Evolutionary conservation across 495 filamentous ascomycete genomes (phyloP).

Genomic region (Penicillium psychrofluorescens): DNA sequence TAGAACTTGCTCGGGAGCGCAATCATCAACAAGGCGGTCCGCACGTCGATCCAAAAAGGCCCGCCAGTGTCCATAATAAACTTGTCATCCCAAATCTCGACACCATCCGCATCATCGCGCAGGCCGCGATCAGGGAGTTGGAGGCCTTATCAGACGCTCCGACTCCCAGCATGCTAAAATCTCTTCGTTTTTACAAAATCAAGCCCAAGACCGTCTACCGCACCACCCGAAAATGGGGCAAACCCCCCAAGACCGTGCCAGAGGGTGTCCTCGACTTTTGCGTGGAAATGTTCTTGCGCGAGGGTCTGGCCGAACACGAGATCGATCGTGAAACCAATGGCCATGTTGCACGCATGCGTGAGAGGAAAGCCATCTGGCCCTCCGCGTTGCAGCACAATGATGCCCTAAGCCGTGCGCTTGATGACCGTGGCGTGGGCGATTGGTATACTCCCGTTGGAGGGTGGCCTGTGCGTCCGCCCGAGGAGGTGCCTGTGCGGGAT

Average conservation of each 20-base stretch:
- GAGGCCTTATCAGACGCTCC: not conserved
- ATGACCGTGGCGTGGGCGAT: no score
- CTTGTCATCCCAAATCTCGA: slow-evolving; percentile 27
- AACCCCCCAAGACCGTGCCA: slow-evolving; percentile 6
- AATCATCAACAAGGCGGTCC: slow-evolving; percentile 17
- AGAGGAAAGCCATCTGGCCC: no score
- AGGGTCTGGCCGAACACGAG: slow-evolving; percentile 20
- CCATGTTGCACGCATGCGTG: slow-evolving; percentile 15
- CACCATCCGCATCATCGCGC: slow-evolving; percentile 35
- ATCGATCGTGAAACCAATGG: slow-evolving; percentile 31
- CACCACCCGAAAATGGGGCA: not conserved
- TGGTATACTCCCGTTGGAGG: no score
- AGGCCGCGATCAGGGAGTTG: slow-evolving; percentile 28
- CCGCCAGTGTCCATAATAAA: slow-evolving; percentile 16
- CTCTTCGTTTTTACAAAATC: not conserved
- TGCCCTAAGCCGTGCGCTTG: no score
- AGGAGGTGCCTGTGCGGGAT: no score
- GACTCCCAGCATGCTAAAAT: not conserved
- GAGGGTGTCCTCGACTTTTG: slow-evolving; percentile 30
- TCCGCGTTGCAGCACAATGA: no score
- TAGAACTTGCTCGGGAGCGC: slow-evolving; percentile 18
- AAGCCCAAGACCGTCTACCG: no score
- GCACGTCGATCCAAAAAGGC: slow-evolving; percentile 22
- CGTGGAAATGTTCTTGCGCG: slow-evolving; percentile 23
- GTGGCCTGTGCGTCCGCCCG: no score